These are phyloP conservation scores for Yamadazyma nakazawae DNA, from an alignment of 805 yeast species.

Conservation along the genomic window DNA sequence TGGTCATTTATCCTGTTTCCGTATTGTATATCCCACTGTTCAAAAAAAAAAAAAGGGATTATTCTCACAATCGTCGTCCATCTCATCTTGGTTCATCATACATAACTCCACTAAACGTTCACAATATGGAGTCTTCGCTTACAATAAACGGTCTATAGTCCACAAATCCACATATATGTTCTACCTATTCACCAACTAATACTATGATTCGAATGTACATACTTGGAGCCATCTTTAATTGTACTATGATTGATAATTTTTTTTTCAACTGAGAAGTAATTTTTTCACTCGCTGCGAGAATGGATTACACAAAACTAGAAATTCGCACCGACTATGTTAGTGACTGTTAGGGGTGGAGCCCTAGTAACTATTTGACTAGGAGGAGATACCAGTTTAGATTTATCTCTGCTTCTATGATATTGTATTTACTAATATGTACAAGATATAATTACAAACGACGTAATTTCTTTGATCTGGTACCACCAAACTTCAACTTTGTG, in stretches of 20 bases:
- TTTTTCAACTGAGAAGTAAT: slow-evolving; percentile 8
- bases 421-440: slow-evolving; percentile 3
- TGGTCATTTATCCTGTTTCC: too few relatives aligned
- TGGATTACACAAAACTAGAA: slow-evolving; percentile 2
- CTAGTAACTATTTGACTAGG: background rate
- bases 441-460: slow-evolving; percentile 57
- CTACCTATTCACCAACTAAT: background rate
- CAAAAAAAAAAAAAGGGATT: too few relatives aligned
- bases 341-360: slow-evolving; percentile 9
- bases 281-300: slow-evolving; percentile 8
- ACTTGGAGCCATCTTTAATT: slow-evolving; percentile 24
- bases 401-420: background rate
- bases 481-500: slow-evolving; percentile 88
- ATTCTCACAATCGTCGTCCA: background rate
- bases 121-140: background rate
- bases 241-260: slow-evolving; percentile 10
- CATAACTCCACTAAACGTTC: background rate
- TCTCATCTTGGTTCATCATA: background rate
- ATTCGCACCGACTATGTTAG: background rate
- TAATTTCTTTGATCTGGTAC: slow-evolving; percentile 76
- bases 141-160: too few relatives aligned
- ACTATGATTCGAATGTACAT: slow-evolving; percentile 11
- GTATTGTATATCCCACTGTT: too few relatives aligned
- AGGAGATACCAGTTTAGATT: background rate
- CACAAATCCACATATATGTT: background rate